Conservation (phyloP, 768 basidiomycete genomes). For the Hysterangium stoloniferum region DNA sequence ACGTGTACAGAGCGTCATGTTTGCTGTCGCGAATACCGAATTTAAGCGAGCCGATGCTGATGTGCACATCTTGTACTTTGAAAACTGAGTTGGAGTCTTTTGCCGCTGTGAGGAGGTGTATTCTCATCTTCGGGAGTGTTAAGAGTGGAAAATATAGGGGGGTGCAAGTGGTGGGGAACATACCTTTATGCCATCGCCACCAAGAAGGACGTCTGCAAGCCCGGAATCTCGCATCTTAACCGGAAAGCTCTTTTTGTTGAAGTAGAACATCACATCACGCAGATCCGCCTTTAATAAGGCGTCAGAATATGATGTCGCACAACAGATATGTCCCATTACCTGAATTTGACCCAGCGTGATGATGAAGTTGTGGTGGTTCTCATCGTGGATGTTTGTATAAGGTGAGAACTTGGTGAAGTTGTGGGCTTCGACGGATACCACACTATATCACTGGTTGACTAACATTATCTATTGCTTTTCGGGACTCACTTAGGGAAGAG, state of each 20-base stretch:
- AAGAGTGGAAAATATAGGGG: neutral
- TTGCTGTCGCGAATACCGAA: slow-evolving; percentile 89
- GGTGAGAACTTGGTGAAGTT: slow-evolving; percentile 85
- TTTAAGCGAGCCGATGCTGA: slow-evolving; percentile 82
- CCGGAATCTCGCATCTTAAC: slow-evolving; percentile 77
- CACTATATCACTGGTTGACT: neutral
- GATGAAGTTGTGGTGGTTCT: slow-evolving; percentile 62
- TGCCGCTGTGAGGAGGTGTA: slow-evolving; percentile 52
- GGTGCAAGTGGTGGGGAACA: slow-evolving; percentile 18
- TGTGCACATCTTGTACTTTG: slow-evolving; percentile 60
- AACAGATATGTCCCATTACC: neutral
- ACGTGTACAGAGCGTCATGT: slow-evolving; percentile 85
- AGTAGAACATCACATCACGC: slow-evolving; percentile 89
- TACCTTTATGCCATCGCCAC: slow-evolving; percentile 74
- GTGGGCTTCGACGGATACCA: slow-evolving; percentile 64
- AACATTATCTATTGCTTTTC: too few species aligned
- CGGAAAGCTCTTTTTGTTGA: slow-evolving; percentile 77
- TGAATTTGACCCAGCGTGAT: slow-evolving; percentile 81
- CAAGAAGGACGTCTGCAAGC: slow-evolving; percentile 76
- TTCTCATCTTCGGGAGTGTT: slow-evolving; percentile 34
- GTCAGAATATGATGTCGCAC: neutral
- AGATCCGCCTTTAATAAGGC: slow-evolving; percentile 63
- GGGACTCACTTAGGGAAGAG: slow-evolving; percentile 63
- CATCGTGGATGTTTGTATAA: slow-evolving; percentile 50
- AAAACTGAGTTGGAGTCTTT: slow-evolving; percentile 64